These are phyloP conservation scores for Grigorovia humatica DNA, from an alignment of 805 yeast genomes.

Conservation along the genomic window DNA sequence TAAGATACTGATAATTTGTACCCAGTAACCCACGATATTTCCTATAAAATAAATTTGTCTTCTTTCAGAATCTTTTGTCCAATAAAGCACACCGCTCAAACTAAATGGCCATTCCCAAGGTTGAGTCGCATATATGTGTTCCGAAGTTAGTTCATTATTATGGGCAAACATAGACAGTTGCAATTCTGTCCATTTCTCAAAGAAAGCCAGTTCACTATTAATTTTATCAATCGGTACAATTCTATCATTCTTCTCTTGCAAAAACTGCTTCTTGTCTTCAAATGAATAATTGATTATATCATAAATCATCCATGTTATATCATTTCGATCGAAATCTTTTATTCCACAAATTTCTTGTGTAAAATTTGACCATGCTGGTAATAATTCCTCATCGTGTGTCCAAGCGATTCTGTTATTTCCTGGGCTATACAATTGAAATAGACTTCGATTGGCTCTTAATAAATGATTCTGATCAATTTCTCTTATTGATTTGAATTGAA, in stretches of 20 bases:
- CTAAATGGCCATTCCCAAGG: slow-evolving; percentile 92
- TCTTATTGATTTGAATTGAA: slow-evolving; percentile 54
- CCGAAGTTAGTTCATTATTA: slow-evolving; percentile 69
- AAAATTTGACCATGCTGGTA: slow-evolving; percentile 94
- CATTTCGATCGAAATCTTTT: slow-evolving; percentile 57
- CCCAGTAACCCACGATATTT: slow-evolving; percentile 83
- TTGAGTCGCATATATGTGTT: slow-evolving; percentile 89
- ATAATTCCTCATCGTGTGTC: slow-evolving; percentile 70
- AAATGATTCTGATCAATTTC: slow-evolving; percentile 38
- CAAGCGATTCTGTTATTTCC: slow-evolving; percentile 86
- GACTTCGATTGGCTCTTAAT: slow-evolving; percentile 55
- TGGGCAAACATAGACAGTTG: slow-evolving; percentile 37
- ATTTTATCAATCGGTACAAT: background rate
- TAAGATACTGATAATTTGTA: slow-evolving; percentile 54
- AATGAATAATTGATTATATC: slow-evolving; percentile 54
- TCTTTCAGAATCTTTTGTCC: slow-evolving; percentile 61
- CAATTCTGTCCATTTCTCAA: slow-evolving; percentile 78
- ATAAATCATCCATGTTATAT: slow-evolving; percentile 69
- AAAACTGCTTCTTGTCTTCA: slow-evolving; percentile 33
- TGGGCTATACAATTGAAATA: slow-evolving; percentile 62
- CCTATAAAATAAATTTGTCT: slow-evolving; percentile 85
- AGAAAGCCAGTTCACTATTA: slow-evolving; percentile 48
- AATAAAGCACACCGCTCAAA: slow-evolving; percentile 84
- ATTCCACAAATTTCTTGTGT: slow-evolving; percentile 93
- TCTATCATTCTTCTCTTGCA: background rate